Conservation (phyloP, 371 early-diverging fungal genomes). For the Mortierella sp. region DNA sequence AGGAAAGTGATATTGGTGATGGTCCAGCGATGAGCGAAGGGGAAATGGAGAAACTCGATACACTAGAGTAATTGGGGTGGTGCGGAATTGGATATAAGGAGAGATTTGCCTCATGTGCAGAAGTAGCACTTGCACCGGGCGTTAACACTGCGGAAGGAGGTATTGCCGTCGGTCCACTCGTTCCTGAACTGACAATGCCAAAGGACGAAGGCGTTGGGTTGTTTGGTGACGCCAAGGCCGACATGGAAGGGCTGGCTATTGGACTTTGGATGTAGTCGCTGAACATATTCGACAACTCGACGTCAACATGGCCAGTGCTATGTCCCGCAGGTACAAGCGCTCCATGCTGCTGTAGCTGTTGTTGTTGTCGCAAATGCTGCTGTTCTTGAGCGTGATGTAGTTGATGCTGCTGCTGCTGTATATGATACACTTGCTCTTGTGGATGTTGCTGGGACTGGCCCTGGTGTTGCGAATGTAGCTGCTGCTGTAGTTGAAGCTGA, state of each 20-base stretch:
- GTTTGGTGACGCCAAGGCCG: neutral
- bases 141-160: neutral
- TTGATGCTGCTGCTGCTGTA: neutral
- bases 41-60: neutral
- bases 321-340: neutral
- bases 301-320: neutral
- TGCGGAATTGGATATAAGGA: neutral
- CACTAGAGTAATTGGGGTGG: neutral
- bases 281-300: neutral
- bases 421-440: neutral
- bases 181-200: neutral
- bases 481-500: neutral
- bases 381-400: neutral
- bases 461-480: neutral
- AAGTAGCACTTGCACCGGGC: neutral
- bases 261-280: conserved; percentile 8
- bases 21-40: neutral
- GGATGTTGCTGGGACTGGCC: neutral
- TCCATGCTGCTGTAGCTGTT: neutral
- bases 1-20: neutral
- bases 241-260: neutral
- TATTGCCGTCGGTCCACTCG: neutral
- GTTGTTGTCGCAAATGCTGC: neutral
- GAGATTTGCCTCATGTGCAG: neutral
- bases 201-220: neutral